Conservation (phyloP, 768 basidiomycete genomes). For the Ramaria sp. region DNA sequence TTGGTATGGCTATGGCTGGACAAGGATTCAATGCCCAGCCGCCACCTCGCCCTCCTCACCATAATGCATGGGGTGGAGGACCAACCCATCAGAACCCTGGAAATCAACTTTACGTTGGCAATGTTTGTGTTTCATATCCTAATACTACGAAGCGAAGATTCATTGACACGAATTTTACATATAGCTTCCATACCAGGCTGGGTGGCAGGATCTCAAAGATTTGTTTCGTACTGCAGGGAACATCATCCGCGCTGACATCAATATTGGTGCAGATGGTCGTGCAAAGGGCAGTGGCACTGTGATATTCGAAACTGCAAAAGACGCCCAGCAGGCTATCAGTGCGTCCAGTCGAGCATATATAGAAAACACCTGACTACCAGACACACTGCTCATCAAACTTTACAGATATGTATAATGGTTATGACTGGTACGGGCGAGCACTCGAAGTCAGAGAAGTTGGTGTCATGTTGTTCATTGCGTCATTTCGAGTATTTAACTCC, state of each 20-base stretch:
- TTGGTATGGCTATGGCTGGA: slow-evolving; percentile 94
- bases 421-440: slow-evolving; percentile 92
- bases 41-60: slow-evolving; percentile 73
- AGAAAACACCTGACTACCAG: background rate
- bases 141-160: background rate
- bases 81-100: slow-evolving; percentile 47
- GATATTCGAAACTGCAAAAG: slow-evolving; percentile 83
- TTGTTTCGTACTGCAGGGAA: slow-evolving; percentile 92
- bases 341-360: slow-evolving; percentile 20
- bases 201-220: slow-evolving; percentile 98
- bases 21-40: slow-evolving; percentile 70
- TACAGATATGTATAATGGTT: slow-evolving; percentile 91
- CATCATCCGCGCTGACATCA: slow-evolving; percentile 92
- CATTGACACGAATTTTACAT: slow-evolving; percentile 6
- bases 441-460: slow-evolving; percentile 92
- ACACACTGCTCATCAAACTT: slow-evolving; percentile 5
- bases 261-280: slow-evolving; percentile 83
- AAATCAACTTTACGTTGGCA: slow-evolving; percentile 88
- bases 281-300: slow-evolving; percentile 98
- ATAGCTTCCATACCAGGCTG: slow-evolving; percentile 92
- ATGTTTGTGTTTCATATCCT: slow-evolving; percentile 38
- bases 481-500: background rate
- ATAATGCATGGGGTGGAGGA: slow-evolving; percentile 41
- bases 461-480: background rate
- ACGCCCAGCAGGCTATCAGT: slow-evolving; percentile 90